These are phyloP conservation scores for Trichoderma sp. DNA, from an alignment of 2,329 filamentous ascomycete genomes.

Conservation along the genomic window DNA sequence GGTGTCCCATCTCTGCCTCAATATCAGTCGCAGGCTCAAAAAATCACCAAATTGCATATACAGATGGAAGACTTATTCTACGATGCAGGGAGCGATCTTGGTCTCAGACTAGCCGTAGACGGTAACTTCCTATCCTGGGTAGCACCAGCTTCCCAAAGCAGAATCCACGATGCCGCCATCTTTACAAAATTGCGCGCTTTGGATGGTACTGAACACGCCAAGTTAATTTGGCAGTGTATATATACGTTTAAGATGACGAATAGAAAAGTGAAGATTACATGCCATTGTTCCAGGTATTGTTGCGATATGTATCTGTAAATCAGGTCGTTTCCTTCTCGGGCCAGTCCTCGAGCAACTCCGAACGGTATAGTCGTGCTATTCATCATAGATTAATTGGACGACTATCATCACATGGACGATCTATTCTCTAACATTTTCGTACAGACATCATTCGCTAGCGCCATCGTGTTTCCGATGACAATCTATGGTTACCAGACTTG, in stretches of 20 bases:
- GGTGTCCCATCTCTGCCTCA: not conserved
- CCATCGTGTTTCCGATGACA: not conserved
- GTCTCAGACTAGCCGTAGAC: not conserved
- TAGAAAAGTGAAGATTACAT: not conserved
- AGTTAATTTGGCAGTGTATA: not conserved
- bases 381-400: not conserved
- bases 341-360: not conserved
- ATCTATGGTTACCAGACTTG: not conserved
- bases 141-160: not conserved
- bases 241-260: not conserved
- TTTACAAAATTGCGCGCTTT: not conserved
- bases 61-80: not conserved
- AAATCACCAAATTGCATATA: not conserved
- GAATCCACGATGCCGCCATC: not conserved
- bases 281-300: not conserved
- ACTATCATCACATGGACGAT: not conserved
- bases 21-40: not conserved
- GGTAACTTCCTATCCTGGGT: not conserved
- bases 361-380: not conserved
- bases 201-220: not conserved
- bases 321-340: not conserved
- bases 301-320: not conserved
- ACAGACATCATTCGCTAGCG: not conserved
- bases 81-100: not conserved
- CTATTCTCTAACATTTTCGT: not conserved